Conservation (phyloP, 257 asterid genomes). For the Solanum okadae region DNA sequence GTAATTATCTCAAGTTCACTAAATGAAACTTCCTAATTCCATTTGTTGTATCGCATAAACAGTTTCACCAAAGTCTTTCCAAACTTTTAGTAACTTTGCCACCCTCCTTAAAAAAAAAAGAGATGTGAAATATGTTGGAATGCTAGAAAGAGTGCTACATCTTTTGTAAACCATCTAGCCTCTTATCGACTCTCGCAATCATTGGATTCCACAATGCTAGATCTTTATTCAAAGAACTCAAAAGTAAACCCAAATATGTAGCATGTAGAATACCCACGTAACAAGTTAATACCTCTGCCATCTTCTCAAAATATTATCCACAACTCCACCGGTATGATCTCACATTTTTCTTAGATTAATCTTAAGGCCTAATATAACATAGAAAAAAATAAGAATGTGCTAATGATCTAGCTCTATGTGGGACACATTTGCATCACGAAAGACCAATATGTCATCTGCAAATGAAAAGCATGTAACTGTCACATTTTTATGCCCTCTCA, state of each 20-base stretch:
- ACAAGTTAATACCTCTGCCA: background rate
- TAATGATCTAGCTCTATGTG: background rate
- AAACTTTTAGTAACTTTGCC: background rate
- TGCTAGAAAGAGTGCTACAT: background rate
- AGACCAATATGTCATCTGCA: no score
- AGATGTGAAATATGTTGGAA: background rate
- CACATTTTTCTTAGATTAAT: background rate
- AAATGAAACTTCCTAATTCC: background rate
- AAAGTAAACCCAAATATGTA: background rate
- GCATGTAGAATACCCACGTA: background rate
- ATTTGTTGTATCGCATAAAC: no score
- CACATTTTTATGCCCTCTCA: background rate
- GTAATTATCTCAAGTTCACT: background rate
- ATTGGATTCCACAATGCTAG: background rate
- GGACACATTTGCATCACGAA: background rate
- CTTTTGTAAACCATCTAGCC: background rate
- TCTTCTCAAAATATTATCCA: background rate
- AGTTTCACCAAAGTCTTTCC: background rate
- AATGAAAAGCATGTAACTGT: background rate
- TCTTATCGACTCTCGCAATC: background rate
- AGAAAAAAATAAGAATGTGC: background rate
- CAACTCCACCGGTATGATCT: background rate
- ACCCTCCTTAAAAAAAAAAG: background rate
- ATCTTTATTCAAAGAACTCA: background rate
- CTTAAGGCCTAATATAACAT: background rate